Base-by-base conservation (phyloP, 2,329 filamentous ascomycete species). In the Colletotrichum godetiae region DNA sequence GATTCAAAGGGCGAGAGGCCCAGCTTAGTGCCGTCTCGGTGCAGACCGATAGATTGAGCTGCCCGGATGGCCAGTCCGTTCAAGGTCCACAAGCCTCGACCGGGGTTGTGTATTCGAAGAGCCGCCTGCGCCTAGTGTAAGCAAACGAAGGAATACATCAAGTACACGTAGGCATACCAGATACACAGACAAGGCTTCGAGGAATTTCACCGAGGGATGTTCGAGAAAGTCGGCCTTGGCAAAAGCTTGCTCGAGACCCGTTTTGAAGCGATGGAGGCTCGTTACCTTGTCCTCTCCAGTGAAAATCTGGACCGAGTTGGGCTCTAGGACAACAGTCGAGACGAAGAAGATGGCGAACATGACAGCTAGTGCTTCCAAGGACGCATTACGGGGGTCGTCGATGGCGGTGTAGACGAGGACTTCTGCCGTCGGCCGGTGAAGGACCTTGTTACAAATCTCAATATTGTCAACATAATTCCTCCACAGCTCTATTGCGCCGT, bases 271-370 rank as follows among this genome's bases (percentile, higher is more conserved):
- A 5, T 76, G 67, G 5, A 84, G 79, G 2, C 57, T 67, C 2
- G 73, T 74, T 1, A 73, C 68, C 7, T 76, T 77, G 10, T 79
- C 78, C 6, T 79, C 75, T 0, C 77, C 78, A 0, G 79, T 69
- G 4, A 79, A 19, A 3, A 37, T 49, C 2, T 75, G 77, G 37
- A 82, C 86, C 3, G 88, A 84, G 1, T 82, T 78, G 0, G 78
- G 72, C 0, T 76, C 71, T 1, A 89, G 77, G 61, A 84, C 86
- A 0, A 83, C 69, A 2, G 88, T 77, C 0, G 89, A 78, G 4
- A 85, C 81, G 74, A 82, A 86, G 74, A 90, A 91, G 15, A 91
- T 86, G 68, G 84, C 79, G 66, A 85, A 87, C 71, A 84, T 84
- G 5, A 87, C 77, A 0, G 85, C 85, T 7, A 82, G 10, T 0